Conservation (phyloP, 345 rosid species). For the Eucalyptus erythrocorys region DNA sequence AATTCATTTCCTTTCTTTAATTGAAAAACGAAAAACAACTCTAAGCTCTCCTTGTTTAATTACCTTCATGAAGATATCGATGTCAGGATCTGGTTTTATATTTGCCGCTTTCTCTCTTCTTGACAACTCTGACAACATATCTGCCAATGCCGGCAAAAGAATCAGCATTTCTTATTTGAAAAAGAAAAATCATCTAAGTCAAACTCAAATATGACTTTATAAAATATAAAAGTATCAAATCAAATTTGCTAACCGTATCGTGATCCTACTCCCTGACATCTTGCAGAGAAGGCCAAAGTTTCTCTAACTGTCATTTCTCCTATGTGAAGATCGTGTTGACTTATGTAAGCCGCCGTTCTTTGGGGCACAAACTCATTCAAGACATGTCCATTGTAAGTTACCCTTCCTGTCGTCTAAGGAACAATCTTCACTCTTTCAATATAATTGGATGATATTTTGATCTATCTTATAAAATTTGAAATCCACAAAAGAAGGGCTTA, state of each 20-base stretch:
- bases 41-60: background rate
- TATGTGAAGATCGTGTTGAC: slow-evolving; percentile 75
- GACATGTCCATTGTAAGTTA: slow-evolving; percentile 36
- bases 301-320: slow-evolving; percentile 83
- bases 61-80: slow-evolving; percentile 38
- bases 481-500: background rate
- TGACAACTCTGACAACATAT: slow-evolving; percentile 24
- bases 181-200: background rate
- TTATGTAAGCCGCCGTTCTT: slow-evolving; percentile 48
- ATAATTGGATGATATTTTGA: background rate
- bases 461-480: background rate
- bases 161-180: background rate
- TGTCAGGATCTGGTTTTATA: slow-evolving; percentile 26
- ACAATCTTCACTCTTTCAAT: background rate
- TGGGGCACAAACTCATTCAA: slow-evolving; percentile 35
- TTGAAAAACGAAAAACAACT: background rate
- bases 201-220: background rate
- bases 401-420: slow-evolving; percentile 20
- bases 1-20: background rate
- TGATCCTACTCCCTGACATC: slow-evolving; percentile 72
- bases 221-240: background rate
- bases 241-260: slow-evolving; percentile 32
- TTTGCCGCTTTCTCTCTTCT: slow-evolving; percentile 34
- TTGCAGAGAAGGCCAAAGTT: slow-evolving; percentile 78
- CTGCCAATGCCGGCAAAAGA: background rate